These are phyloP conservation scores for Plasmodium gonderi DNA, from an alignment of 169 alveolate genomes.

Conservation along the genomic window DNA sequence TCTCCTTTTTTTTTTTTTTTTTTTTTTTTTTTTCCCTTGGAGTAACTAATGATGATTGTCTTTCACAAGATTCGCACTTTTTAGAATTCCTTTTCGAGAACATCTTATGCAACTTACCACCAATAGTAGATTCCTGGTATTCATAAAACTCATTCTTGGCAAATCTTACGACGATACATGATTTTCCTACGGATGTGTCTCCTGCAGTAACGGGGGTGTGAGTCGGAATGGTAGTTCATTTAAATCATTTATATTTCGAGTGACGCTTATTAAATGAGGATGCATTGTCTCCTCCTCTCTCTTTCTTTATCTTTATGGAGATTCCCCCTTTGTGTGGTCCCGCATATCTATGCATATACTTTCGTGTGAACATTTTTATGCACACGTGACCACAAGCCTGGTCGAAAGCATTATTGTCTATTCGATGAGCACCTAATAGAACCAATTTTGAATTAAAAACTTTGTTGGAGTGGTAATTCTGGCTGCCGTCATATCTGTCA, in stretches of 20 bases:
- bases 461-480: constrained; percentile 47
- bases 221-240: too few species aligned
- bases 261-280: too few species aligned
- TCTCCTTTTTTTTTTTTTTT: background rate
- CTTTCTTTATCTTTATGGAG: too few species aligned
- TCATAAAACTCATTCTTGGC: constrained; percentile 89
- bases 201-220: constrained; percentile 86
- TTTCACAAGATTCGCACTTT: too few species aligned
- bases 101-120: constrained; percentile 75
- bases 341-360: background rate
- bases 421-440: constrained; percentile 48
- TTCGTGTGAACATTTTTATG: background rate
- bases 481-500: constrained; percentile 35
- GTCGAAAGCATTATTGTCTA: too few species aligned
- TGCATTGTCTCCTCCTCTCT: too few species aligned
- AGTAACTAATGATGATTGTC: too few species aligned
- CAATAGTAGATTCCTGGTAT: constrained; percentile 92
- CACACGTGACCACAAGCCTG: background rate
- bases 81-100: background rate
- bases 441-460: constrained; percentile 65
- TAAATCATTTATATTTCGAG: too few species aligned
- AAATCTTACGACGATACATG: constrained; percentile 89
- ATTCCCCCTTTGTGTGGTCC: too few species aligned
- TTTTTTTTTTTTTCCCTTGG: too few species aligned
- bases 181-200: constrained; percentile 94